Conservation (phyloP, 2,329 filamentous ascomycete genomes). For the Sclerotinia minor region DNA sequence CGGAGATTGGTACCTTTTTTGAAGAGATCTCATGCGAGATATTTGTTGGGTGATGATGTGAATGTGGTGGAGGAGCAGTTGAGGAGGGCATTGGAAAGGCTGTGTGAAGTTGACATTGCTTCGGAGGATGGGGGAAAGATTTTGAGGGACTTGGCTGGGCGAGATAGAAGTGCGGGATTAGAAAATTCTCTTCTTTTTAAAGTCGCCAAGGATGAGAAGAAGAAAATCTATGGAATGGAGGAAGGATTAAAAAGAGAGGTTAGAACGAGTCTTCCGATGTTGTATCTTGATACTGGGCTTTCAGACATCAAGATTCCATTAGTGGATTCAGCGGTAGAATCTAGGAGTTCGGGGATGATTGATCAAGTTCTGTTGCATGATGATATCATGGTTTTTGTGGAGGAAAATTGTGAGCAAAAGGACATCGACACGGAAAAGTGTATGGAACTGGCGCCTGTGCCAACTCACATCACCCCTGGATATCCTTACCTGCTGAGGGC, state of each 20-base stretch:
- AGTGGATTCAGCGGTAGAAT: neutral
- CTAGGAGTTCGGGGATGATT: neutral
- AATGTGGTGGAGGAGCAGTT: neutral
- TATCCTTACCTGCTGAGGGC: constrained; percentile 11
- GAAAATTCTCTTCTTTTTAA: neutral
- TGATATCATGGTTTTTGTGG: neutral
- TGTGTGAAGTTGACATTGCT: neutral
- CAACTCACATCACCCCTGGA: constrained; percentile 3
- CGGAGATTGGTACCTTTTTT: constrained; percentile 13
- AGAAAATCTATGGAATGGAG: neutral
- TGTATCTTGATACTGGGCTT: neutral
- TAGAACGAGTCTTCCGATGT: neutral
- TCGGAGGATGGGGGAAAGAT: neutral
- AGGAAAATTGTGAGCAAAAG: neutral
- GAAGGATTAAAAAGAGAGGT: neutral
- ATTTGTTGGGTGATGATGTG: constrained; percentile 10
- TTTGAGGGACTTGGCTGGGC: neutral
- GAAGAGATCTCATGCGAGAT: constrained; percentile 4
- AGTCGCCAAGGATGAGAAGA: neutral
- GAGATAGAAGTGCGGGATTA: neutral
- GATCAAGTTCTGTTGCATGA: constrained; percentile 12
- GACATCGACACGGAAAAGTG: neutral
- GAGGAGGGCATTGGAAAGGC: neutral
- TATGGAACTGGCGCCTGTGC: constrained; percentile 4
- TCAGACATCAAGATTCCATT: constrained; percentile 14